Conservation (phyloP, 2,329 filamentous ascomycete genomes). For the Rhynchosporium agropyri region DNA sequence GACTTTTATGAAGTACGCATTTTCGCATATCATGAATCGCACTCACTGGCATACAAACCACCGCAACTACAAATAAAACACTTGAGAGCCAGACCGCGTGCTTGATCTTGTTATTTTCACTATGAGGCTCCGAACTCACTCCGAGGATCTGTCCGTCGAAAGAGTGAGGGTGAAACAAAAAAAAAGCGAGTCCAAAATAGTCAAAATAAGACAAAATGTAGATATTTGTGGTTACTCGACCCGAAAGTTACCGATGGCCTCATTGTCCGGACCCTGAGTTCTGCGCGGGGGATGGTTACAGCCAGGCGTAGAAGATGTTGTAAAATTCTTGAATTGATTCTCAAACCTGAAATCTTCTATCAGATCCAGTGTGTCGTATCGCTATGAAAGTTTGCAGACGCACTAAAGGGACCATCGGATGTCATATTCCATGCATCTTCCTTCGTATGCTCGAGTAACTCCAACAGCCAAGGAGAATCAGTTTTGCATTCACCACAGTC, state of each 20-base stretch:
- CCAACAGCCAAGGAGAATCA: conserved; percentile 33
- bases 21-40: too few species aligned
- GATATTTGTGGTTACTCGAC: not conserved
- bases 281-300: not conserved
- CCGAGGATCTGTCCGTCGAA: too few species aligned
- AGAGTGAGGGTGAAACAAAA: too few species aligned
- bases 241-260: not conserved
- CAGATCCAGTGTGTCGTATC: conserved; percentile 25
- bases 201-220: too few species aligned
- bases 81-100: too few species aligned
- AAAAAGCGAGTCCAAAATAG: too few species aligned
- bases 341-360: conserved; percentile 26
- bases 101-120: too few species aligned
- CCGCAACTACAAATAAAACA: too few species aligned
- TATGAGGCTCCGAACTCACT: too few species aligned
- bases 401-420: conserved; percentile 27
- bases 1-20: too few species aligned
- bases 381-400: conserved; percentile 25
- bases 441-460: conserved; percentile 35
- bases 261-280: not conserved
- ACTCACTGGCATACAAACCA: too few species aligned
- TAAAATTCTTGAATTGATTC: conserved; percentile 17
- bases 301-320: not conserved
- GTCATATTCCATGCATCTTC: conserved; percentile 34
- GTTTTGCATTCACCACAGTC: conserved; percentile 21